phyloP scores from a whole-genome alignment of 2,329 filamentous ascomycete genomes.

The Periglandula ipomoeae region DNA sequence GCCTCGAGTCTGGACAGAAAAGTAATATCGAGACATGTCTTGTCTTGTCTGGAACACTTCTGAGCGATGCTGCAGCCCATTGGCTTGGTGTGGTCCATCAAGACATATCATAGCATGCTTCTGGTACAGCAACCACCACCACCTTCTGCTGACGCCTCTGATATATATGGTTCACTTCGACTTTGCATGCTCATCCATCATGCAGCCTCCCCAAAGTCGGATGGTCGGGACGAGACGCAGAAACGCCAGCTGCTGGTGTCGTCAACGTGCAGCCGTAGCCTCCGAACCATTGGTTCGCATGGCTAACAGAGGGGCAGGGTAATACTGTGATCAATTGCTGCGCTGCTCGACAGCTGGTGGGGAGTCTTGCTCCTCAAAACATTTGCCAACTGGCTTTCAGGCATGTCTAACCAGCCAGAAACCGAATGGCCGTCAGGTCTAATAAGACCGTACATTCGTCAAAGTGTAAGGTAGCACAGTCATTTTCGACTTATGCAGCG shows the following conservation, averaged over 20 bases:
- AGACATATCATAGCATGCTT: background rate
- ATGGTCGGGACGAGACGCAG: slow-evolving; percentile 11
- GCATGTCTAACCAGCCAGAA: background rate
- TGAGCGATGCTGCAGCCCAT: no score
- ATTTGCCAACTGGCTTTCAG: background rate
- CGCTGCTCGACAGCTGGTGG: no score
- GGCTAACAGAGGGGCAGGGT: background rate
- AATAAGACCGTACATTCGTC: no score
- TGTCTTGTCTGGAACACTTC: background rate
- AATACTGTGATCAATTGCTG: no score
- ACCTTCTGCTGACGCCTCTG: background rate
- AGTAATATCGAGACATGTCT: background rate
- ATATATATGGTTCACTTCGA: background rate
- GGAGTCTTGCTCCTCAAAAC: no score
- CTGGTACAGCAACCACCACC: background rate
- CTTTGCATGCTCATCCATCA: background rate
- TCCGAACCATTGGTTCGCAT: background rate
- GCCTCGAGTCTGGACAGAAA: no score
- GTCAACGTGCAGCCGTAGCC: slow-evolving; percentile 16
- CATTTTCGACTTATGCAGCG: background rate
- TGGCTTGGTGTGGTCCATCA: background rate
- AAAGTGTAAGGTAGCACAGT: background rate
- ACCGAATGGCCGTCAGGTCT: background rate
- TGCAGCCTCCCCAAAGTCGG: slow-evolving; percentile 8
- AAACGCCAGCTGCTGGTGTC: slow-evolving; percentile 11